Conservation (phyloP, 306 rosid species). For the Rosa rugosa region DNA sequence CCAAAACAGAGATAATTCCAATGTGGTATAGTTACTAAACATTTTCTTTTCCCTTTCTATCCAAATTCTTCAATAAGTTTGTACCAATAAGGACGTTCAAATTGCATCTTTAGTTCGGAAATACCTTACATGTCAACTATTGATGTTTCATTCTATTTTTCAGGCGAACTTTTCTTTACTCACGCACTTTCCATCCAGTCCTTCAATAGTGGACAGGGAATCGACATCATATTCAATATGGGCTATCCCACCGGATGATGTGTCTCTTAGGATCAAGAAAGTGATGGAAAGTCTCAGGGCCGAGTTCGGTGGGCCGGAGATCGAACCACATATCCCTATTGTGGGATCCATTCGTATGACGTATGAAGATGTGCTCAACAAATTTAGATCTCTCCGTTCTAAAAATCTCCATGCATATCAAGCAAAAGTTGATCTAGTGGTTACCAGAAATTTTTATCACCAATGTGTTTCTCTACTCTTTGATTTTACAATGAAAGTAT, state of each 20-base stretch:
- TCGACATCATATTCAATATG: conserved; percentile 62
- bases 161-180: background rate
- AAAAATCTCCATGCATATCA: conserved; percentile 41
- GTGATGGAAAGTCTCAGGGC: conserved; percentile 59
- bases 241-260: conserved; percentile 73
- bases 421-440: conserved; percentile 44
- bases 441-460: background rate
- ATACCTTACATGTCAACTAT: background rate
- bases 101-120: background rate
- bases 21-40: background rate
- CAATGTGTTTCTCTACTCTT: background rate
- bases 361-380: conserved; percentile 49
- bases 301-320: conserved; percentile 68
- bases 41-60: background rate
- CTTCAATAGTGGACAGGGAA: background rate
- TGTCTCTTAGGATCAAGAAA: conserved; percentile 32
- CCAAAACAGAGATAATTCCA: background rate
- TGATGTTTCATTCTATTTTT: background rate
- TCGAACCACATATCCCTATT: conserved; percentile 75
- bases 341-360: conserved; percentile 58
- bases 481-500: background rate
- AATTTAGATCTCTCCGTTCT: conserved; percentile 46
- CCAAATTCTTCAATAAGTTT: background rate
- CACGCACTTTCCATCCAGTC: background rate
- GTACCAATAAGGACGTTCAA: background rate